phyloP scores from a whole-genome alignment of 2,329 filamentous ascomycete genomes.

The Apiospora hydei region DNA sequence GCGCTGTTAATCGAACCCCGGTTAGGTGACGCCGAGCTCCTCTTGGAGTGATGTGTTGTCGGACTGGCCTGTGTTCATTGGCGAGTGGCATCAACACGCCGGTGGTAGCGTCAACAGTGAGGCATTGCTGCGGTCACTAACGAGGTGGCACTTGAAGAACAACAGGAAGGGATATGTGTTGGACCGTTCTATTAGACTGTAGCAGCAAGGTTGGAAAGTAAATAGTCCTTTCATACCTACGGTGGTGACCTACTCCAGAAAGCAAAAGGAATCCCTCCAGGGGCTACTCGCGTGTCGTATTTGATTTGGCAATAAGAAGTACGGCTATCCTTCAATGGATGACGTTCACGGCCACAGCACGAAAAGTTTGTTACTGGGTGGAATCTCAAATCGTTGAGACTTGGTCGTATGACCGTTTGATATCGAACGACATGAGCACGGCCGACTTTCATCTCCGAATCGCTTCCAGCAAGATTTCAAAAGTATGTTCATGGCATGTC shows the following conservation, averaged over 20 bases:
- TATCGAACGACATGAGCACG: background rate
- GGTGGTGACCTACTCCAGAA: background rate
- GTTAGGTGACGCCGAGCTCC: background rate
- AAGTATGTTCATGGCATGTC: background rate
- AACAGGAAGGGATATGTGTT: too few relatives aligned
- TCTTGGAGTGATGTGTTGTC: background rate
- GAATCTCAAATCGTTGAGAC: background rate
- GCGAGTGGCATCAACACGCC: background rate
- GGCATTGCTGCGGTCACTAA: too few relatives aligned
- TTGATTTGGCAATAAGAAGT: too few relatives aligned
- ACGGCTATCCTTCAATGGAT: too few relatives aligned
- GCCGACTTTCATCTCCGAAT: background rate
- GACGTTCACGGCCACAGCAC: background rate
- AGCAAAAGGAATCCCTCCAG: background rate
- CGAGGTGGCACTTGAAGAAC: too few relatives aligned
- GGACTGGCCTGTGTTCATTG: background rate
- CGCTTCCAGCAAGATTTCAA: background rate
- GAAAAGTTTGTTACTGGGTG: background rate
- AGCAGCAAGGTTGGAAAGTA: too few relatives aligned
- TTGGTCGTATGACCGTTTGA: background rate
- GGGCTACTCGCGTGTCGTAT: too few relatives aligned
- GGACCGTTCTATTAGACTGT: too few relatives aligned
- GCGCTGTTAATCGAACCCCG: background rate
- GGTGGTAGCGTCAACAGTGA: background rate
- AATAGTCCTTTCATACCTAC: too few relatives aligned